Conservation (phyloP, 495 filamentous ascomycete genomes). For the Penicillium taxi region DNA sequence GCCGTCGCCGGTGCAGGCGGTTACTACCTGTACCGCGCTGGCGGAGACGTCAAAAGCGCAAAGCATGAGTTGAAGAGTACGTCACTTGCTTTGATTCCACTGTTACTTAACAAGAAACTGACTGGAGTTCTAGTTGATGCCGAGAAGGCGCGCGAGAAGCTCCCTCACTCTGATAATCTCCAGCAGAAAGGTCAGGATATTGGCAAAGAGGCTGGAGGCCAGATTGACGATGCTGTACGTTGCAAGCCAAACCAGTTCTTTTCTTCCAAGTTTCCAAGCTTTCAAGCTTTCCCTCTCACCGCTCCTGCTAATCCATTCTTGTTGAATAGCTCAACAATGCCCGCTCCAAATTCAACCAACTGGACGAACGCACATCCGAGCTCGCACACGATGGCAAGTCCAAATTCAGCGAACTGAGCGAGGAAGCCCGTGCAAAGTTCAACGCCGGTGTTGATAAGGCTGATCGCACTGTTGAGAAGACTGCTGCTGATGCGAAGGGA, state of each 20-base stretch:
- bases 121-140: constrained; percentile 45
- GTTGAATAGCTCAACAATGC: constrained; percentile 50
- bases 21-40: constrained; percentile 88
- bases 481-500: constrained; percentile 70
- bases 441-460: constrained; percentile 47
- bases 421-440: constrained; percentile 36
- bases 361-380: constrained; percentile 54
- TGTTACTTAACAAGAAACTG: constrained; percentile 6
- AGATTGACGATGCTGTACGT: constrained; percentile 50
- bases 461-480: constrained; percentile 69
- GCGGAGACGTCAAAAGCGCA: constrained; percentile 72
- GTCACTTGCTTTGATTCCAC: constrained; percentile 4
- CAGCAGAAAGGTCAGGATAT: constrained; percentile 46
- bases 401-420: constrained; percentile 57
- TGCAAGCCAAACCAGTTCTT: constrained; percentile 1
- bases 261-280: constrained; percentile 1
- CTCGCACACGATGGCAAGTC: constrained; percentile 51
- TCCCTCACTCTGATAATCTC: constrained; percentile 42
- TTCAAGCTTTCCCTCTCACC: too few species aligned
- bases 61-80: constrained; percentile 76
- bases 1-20: constrained; percentile 60
- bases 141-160: constrained; percentile 54
- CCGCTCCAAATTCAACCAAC: constrained; percentile 48
- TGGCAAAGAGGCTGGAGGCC: constrained; percentile 44
- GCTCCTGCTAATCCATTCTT: too few species aligned